Conservation (phyloP, 1,284 basidiomycete genomes). For the Boletus sp. region DNA sequence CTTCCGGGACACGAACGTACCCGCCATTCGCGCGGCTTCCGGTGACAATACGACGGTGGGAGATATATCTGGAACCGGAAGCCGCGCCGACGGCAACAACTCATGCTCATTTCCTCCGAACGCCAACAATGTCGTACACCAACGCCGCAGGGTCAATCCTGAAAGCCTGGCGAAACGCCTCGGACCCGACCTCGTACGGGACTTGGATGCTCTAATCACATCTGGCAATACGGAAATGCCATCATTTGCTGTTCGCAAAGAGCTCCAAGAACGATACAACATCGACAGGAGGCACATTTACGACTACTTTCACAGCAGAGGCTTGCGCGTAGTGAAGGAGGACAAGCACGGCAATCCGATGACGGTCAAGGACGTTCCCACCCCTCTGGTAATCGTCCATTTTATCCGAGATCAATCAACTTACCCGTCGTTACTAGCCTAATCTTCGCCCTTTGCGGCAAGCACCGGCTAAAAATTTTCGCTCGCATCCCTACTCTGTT, state of each 20-base stretch:
- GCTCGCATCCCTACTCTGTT: constrained; percentile 22
- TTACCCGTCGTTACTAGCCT: constrained; percentile 27
- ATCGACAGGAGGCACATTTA: constrained; percentile 75
- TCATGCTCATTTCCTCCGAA: not conserved
- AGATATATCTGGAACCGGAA: constrained; percentile 17
- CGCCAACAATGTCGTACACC: constrained; percentile 22
- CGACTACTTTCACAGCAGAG: constrained; percentile 71
- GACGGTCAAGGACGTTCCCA: constrained; percentile 24
- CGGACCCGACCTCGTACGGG: constrained; percentile 64
- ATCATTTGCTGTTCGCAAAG: constrained; percentile 65
- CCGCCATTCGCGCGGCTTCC: not conserved
- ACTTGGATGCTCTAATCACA: constrained; percentile 65
- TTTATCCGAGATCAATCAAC: constrained; percentile 14
- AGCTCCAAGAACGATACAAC: constrained; percentile 65
- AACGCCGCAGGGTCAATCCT: constrained; percentile 50
- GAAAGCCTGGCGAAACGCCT: constrained; percentile 64
- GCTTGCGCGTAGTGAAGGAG: constrained; percentile 68
- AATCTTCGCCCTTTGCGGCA: constrained; percentile 38
- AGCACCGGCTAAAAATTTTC: constrained; percentile 22
- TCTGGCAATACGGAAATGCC: constrained; percentile 75
- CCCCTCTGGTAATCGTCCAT: constrained; percentile 27
- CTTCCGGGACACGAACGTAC: constrained; percentile 1
- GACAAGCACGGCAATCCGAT: constrained; percentile 55
- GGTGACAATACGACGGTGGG: not conserved
- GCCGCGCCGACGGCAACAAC: constrained; percentile 12